phyloP scores from a whole-genome alignment of 306 rosid genomes.

The Spatholobus suberectus region DNA sequence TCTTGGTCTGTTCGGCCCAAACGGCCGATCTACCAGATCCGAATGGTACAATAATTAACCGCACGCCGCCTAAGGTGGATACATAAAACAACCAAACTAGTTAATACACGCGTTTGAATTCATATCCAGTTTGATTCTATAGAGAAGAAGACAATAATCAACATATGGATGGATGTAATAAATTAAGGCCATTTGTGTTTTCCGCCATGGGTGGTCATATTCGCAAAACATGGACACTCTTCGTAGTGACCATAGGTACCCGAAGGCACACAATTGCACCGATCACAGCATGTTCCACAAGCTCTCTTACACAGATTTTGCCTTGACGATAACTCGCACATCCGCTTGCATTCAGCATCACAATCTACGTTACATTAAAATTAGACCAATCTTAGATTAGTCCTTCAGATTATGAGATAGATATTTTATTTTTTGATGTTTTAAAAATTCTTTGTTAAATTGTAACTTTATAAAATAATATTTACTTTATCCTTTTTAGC shows the following conservation, averaged over 20 bases:
- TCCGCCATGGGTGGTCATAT: slow-evolving; percentile 69
- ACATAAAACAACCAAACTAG: background rate
- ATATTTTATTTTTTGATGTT: too few relatives aligned
- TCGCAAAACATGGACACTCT: slow-evolving; percentile 68
- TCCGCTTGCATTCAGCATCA: slow-evolving; percentile 50
- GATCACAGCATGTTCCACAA: slow-evolving; percentile 71
- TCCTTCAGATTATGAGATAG: too few relatives aligned
- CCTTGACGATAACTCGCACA: slow-evolving; percentile 68
- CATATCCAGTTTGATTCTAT: too few relatives aligned
- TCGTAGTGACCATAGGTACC: slow-evolving; percentile 69
- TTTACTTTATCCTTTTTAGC: too few relatives aligned
- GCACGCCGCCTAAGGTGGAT: background rate
- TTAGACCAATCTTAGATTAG: too few relatives aligned
- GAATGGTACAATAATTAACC: background rate
- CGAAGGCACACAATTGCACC: slow-evolving; percentile 75
- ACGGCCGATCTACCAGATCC: too few relatives aligned
- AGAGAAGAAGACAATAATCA: background rate
- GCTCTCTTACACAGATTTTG: slow-evolving; percentile 59
- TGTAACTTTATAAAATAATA: too few relatives aligned
- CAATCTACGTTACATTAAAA: slow-evolving; percentile 61
- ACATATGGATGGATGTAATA: background rate
- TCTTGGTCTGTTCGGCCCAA: too few relatives aligned
- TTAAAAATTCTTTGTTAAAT: too few relatives aligned
- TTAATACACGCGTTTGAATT: background rate
- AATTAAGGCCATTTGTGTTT: slow-evolving; percentile 70